These are phyloP conservation scores for Alternaria conjuncta DNA, from an alignment of 2,329 filamentous ascomycete species.

Conservation along the genomic window DNA sequence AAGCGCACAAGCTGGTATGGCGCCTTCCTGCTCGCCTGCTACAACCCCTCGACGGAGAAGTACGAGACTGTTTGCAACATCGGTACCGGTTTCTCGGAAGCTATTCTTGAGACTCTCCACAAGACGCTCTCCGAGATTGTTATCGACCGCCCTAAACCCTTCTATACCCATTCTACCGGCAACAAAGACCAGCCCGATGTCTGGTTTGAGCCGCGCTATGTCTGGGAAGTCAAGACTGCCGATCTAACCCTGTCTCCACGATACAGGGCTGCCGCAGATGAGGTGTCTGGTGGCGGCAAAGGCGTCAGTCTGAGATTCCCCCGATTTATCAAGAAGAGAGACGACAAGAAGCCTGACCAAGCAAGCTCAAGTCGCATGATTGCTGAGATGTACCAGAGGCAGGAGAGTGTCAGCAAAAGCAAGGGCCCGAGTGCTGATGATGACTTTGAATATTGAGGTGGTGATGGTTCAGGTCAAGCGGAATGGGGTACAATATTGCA, in stretches of 20 bases:
- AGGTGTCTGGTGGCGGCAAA: slow-evolving; percentile 72
- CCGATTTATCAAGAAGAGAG: slow-evolving; percentile 86
- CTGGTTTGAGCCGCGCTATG: slow-evolving; percentile 93
- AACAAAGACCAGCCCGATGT: slow-evolving; percentile 96
- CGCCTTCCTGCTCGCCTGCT: slow-evolving; percentile 93
- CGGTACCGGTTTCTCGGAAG: slow-evolving; percentile 94
- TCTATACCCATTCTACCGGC: slow-evolving; percentile 84
- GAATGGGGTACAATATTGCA: neutral
- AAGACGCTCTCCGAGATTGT: slow-evolving; percentile 74
- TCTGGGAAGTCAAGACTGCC: slow-evolving; percentile 98
- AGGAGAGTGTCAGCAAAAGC: slow-evolving; percentile 86
- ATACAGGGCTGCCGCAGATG: slow-evolving; percentile 88
- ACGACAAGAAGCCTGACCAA: slow-evolving; percentile 95
- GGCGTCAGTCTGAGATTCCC: slow-evolving; percentile 92
- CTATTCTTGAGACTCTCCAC: slow-evolving; percentile 88
- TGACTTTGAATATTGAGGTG: slow-evolving; percentile 87
- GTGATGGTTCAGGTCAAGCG: neutral
- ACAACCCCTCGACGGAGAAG: slow-evolving; percentile 77
- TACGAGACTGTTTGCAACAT: slow-evolving; percentile 99
- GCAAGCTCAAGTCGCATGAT: slow-evolving; percentile 85
- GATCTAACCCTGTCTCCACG: slow-evolving; percentile 91
- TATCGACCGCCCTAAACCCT: slow-evolving; percentile 92
- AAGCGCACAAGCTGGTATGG: slow-evolving; percentile 97
- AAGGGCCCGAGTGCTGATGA: slow-evolving; percentile 91
- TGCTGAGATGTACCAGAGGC: slow-evolving; percentile 95